Base-by-base conservation (phyloP, 1,284 basidiomycete species). In the Malassezia dermatis region DNA sequence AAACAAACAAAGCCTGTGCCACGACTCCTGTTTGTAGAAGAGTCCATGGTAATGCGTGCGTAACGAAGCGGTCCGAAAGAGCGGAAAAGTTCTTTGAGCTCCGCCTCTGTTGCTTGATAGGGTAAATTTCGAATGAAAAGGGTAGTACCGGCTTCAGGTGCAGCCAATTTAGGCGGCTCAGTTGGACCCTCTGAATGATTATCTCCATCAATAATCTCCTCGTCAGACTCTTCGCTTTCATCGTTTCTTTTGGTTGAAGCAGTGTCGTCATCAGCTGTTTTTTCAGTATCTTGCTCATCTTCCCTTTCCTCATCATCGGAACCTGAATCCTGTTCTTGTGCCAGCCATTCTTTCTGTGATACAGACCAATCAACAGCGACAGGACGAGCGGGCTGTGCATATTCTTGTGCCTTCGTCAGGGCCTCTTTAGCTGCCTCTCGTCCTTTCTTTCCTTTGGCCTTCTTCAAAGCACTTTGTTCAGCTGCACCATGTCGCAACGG, bases 1-100 rank as follows among this genome's bases (percentile, higher is more conserved):
- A 94, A 96, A 75, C 90, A 96, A 0, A 86, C 89, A 73, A 99
- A 99, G 0, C 89, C 94, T 0, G 90, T 95, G 8, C 94, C 94
- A 44, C 89, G 81, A 28, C 90, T 89, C 45, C 89, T 84, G 17
- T 85, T 87, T 1, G 86, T 89, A 1, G 80, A 81, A 15, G 79
- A 80, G 69, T 98, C 94, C 76, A 93, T 80, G 0, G 91, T 87
- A 53, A 98, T 88, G 28, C 88, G 83, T 3, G 88, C 91, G 75
- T 98, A 99, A 23, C 90, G 85, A 19, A 99, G 78, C 2, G 89
- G 86, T 0, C 94, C 94, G 69, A 94, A 98, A 0, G 83, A 77
- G 39, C 67, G 64, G 60, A 74, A 74, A 34, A 74, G 62, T 41
- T 63, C 62, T 41, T 62, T 61, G 10, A 74, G 61, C 45, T 74